Base-by-base conservation (phyloP, 2,329 filamentous ascomycete species). In the Hirsutella rhossiliensis region DNA sequence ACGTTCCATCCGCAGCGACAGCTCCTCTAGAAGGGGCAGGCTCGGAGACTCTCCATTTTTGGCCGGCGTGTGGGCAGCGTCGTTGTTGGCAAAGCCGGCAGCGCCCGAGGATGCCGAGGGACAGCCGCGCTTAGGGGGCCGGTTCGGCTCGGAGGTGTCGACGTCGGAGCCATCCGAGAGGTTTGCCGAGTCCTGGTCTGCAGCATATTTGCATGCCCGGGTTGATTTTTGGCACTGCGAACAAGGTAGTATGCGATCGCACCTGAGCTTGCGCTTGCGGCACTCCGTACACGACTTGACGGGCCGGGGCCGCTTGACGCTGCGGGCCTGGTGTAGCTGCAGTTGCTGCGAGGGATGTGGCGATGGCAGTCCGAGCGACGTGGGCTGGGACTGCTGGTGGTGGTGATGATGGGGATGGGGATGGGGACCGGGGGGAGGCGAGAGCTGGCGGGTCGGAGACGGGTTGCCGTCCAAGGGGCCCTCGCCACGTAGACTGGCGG, bases 161-260 rank as follows among this genome's bases (percentile, higher is more conserved):
- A 47, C 56, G 40, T 73, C 71, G 19, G 69, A 73, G n/a, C 56
- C 66, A 41, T 75, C 73, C 4, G 72, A 75, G 12, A 68, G 54
- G 50, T 66, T 68, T 30, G 62, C 63, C 9, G 60, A 62, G 43
- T 72, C 69, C 29, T 71, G 66, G 45, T 73, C 69, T 18, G 70
- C 63, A 20, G 71, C 63, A 50, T 77, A 78, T 50, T 64, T 71
- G 60, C 74, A 78, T 34, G 58, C 53, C 31, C 73, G 71, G 49
- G 66, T 68, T n/a, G 72, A 73, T 55, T 74, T 76, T 42, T 73
- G 71, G 54, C 75, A 79, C 54, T 78, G 74, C 6, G 71, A 72
- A 52, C 75, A 79, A 4, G 73, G 73, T 38, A 66, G 63, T n/a
- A 68, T 62, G 38, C 75, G 67, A 55, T 78, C 73, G 57, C 75